phyloP scores from a whole-genome alignment of 768 basidiomycete genomes.

The Leccinellum rugosiceps region DNA sequence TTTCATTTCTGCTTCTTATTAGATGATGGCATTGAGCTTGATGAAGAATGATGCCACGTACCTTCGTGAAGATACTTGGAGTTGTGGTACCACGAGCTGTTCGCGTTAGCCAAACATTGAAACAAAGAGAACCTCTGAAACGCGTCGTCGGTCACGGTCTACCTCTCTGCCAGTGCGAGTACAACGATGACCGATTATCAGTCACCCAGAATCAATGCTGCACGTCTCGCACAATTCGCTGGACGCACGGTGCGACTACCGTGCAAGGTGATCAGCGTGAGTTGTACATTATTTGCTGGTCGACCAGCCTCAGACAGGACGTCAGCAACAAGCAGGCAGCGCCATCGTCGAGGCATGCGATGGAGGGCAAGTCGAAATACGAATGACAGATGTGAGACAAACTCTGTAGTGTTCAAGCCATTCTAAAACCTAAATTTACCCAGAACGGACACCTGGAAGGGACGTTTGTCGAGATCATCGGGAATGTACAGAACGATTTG shows the following conservation, averaged over 20 bases:
- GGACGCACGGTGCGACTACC: slow-evolving; percentile 59
- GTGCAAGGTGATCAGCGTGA: slow-evolving; percentile 57
- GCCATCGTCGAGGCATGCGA: slow-evolving; percentile 66
- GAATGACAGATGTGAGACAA: slow-evolving; percentile 38
- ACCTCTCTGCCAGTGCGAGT: no score
- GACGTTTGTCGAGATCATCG: slow-evolving; percentile 65
- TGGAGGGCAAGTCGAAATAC: slow-evolving; percentile 56
- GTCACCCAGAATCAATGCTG: slow-evolving; percentile 60
- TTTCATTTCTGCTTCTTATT: no score
- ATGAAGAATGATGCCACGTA: no score
- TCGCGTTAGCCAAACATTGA: not conserved
- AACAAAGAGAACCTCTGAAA: not conserved
- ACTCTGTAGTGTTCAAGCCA: not conserved
- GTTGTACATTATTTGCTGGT: slow-evolving; percentile 7
- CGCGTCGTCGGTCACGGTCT: slow-evolving; percentile 12
- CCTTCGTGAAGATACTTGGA: no score
- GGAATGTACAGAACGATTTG: slow-evolving; percentile 51
- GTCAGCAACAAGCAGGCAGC: slow-evolving; percentile 38
- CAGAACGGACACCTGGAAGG: slow-evolving; percentile 47
- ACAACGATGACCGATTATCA: slow-evolving; percentile 24
- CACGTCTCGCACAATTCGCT: slow-evolving; percentile 48
- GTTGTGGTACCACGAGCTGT: no score
- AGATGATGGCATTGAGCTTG: no score
- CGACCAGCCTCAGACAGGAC: not conserved
- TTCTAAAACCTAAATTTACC: not conserved